Conservation (phyloP, 495 filamentous ascomycete species). For the Paragyromitra xinjiangensis region DNA sequence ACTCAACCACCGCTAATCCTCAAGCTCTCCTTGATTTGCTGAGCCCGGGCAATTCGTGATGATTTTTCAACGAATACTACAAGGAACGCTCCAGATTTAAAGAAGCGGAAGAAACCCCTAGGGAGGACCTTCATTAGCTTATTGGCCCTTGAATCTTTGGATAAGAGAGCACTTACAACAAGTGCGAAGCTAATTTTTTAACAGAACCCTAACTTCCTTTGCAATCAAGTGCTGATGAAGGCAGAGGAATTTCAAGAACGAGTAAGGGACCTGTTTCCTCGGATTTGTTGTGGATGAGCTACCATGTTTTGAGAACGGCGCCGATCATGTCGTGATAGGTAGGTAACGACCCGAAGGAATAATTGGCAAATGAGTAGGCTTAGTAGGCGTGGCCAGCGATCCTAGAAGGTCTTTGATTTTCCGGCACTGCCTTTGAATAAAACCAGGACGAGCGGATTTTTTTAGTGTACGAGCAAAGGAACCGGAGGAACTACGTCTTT, state of each 20-base stretch:
- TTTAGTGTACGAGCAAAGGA: neutral
- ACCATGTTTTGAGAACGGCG: neutral
- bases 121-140: no score
- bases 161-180: no score
- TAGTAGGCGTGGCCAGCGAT: neutral
- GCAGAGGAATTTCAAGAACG: neutral
- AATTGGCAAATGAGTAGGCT: neutral
- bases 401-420: neutral
- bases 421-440: neutral
- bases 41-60: neutral
- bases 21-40: neutral
- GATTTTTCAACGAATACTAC: neutral
- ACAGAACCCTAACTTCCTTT: no score
- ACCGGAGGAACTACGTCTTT: neutral
- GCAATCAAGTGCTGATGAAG: no score
- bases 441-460: neutral
- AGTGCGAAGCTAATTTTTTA: no score
- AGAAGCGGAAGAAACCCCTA: no score
- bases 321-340: neutral
- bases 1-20: neutral
- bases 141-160: no score
- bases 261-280: neutral
- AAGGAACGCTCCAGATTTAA: neutral
- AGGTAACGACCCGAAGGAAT: neutral
- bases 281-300: constrained; percentile 1